Conservation (phyloP, 257 asterid species). For the Nicotiana benthamiana region DNA sequence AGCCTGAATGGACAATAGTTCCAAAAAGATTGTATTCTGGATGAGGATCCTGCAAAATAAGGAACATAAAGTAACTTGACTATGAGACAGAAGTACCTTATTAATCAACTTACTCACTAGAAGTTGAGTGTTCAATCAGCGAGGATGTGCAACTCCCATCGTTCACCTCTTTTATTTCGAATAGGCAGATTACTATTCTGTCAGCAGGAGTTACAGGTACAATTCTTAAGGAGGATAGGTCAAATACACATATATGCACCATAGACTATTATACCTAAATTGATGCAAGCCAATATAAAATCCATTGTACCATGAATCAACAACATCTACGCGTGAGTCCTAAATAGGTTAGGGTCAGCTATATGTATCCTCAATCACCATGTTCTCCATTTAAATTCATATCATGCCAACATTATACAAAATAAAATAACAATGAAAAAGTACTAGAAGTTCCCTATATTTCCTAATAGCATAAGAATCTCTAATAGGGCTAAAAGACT, state of each 20-base stretch:
- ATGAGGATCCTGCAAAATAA: constrained; percentile 58
- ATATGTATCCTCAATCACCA: too few species aligned
- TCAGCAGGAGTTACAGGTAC: background rate
- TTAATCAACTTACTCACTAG: background rate
- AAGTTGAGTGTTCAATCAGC: background rate
- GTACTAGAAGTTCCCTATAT: too few species aligned
- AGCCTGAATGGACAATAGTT: constrained; percentile 93
- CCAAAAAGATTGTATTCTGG: constrained; percentile 93
- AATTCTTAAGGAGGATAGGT: background rate
- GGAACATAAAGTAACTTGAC: constrained; percentile 10
- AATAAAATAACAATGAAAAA: too few species aligned
- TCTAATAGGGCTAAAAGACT: too few species aligned
- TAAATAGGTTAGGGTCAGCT: too few species aligned
- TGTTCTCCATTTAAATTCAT: too few species aligned
- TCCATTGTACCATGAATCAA: background rate
- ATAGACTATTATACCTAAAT: background rate
- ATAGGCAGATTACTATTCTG: background rate
- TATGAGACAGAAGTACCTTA: background rate
- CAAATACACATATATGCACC: background rate
- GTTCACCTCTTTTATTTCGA: background rate
- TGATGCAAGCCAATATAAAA: background rate
- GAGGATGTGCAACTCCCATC: background rate
- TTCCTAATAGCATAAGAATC: too few species aligned
- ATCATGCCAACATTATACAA: too few species aligned
- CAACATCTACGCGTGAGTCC: too few species aligned